Percentiles rank a stretch among this genome's conserved stretches.
Conservation (phyloP, 179 eudicot genomes). For the Gypsophila paniculata region DNA sequence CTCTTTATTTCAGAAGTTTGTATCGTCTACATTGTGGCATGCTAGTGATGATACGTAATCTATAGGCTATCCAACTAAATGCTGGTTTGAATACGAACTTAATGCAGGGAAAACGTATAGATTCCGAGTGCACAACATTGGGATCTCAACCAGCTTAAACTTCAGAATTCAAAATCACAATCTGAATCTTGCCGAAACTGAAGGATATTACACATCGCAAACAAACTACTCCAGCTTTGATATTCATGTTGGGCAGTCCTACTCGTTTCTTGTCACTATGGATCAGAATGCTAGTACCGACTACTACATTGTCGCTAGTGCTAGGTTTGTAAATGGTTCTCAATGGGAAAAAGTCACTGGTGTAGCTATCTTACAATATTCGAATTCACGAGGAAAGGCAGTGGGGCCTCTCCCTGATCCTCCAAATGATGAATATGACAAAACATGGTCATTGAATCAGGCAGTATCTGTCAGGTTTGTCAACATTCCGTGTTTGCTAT, state of each 20-base stretch:
- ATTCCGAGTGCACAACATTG: conserved; percentile 76
- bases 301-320: conserved; percentile 90
- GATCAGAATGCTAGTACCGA: conserved; percentile 93
- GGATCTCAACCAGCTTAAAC: conserved; percentile 78
- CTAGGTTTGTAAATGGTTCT: conserved; percentile 78
- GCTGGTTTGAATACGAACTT: conserved; percentile 8
- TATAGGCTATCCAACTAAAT: not conserved
- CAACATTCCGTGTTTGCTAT: not conserved
- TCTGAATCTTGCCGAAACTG: conserved; percentile 77
- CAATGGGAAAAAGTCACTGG: conserved; percentile 85
- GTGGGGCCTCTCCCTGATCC: conserved; percentile 90
- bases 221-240: conserved; percentile 65
- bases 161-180: conserved; percentile 80
- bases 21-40: not conserved
- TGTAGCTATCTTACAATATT: conserved; percentile 81
- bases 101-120: conserved; percentile 82
- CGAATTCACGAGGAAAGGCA: conserved; percentile 79
- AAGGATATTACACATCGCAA: conserved; percentile 75
- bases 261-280: conserved; percentile 86
- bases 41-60: not conserved
- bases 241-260: conserved; percentile 95
- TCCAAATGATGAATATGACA: conserved; percentile 70
- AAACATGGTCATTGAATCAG: conserved; percentile 64
- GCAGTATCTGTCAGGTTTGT: conserved; percentile 81
- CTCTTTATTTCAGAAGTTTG: not conserved